Evolutionary conservation across 495 filamentous ascomycete species (phyloP).

Genomic region (Aspergillus sclerotiicarbonarius): DNA sequence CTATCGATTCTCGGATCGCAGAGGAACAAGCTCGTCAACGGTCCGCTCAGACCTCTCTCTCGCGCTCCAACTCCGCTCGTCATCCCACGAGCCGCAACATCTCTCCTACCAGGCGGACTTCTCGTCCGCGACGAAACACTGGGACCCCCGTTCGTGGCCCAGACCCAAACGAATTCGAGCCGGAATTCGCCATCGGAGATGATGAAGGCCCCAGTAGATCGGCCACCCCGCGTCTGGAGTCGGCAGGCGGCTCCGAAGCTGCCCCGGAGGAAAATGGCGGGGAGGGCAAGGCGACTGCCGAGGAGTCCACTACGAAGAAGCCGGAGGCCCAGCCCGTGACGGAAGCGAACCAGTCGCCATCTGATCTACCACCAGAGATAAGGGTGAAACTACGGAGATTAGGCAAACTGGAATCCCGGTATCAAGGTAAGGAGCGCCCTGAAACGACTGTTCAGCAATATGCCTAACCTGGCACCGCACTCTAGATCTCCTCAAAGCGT

Average conservation of each 20-base stretch:
- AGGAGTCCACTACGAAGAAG: slow-evolving; percentile 26
- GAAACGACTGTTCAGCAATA: neutral
- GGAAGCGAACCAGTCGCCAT: slow-evolving; percentile 25
- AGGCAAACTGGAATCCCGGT: slow-evolving; percentile 82
- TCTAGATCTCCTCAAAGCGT: slow-evolving; percentile 83
- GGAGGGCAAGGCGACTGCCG: slow-evolving; percentile 22
- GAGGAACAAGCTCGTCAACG: slow-evolving; percentile 83
- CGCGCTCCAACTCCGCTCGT: slow-evolving; percentile 49
- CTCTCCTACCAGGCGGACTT: slow-evolving; percentile 53
- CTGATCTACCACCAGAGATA: slow-evolving; percentile 75
- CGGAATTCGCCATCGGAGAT: slow-evolving; percentile 77
- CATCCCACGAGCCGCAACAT: slow-evolving; percentile 48
- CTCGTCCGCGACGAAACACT: slow-evolving; percentile 50
- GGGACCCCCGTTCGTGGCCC: slow-evolving; percentile 55
- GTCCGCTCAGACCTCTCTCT: slow-evolving; percentile 48
- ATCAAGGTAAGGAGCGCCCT: slow-evolving; percentile 63
- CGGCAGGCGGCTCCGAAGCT: slow-evolving; percentile 26
- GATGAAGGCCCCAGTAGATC: slow-evolving; percentile 61
- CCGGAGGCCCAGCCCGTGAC: slow-evolving; percentile 15
- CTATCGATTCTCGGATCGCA: slow-evolving; percentile 80
- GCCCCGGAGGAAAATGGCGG: slow-evolving; percentile 28
- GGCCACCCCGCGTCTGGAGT: slow-evolving; percentile 49
- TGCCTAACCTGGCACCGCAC: neutral
- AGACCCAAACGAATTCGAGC: slow-evolving; percentile 82
- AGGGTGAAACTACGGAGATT: slow-evolving; percentile 65